These are phyloP conservation scores for Thuja plicata DNA, from an alignment of 83 land plant genomes.

Conservation along the genomic window DNA sequence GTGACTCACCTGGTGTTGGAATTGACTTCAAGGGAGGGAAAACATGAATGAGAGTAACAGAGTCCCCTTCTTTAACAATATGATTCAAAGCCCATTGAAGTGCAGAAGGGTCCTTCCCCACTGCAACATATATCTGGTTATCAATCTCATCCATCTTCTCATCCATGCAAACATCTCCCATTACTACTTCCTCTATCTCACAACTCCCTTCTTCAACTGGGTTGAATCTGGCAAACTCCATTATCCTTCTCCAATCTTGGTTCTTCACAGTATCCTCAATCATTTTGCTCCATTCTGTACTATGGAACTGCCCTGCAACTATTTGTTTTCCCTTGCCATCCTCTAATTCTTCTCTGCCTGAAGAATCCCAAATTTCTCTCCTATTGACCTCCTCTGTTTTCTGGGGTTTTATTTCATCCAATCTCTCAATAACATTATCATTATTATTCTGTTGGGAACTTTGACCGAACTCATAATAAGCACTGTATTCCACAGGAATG, in stretches of 20 bases:
- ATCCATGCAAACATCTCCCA: neutral
- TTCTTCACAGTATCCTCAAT: neutral
- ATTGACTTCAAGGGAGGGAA: constrained; percentile 40
- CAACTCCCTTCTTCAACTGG: neutral
- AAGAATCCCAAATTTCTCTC: neutral
- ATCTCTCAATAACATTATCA: neutral
- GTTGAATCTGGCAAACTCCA: neutral
- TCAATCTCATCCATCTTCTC: neutral
- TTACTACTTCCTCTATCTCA: neutral
- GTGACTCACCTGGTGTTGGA: constrained; percentile 52
- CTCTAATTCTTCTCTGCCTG: neutral
- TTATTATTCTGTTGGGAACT: neutral
- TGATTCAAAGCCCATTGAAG: constrained; percentile 48
- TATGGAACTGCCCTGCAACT: neutral
- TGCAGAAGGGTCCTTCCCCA: constrained; percentile 47
- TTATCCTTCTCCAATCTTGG: neutral
- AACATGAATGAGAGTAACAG: constrained; percentile 59
- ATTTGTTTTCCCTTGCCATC: neutral
- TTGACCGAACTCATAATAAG: neutral
- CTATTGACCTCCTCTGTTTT: neutral
- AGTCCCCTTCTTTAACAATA: constrained; percentile 4
- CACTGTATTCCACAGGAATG: neutral
- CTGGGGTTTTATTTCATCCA: neutral
- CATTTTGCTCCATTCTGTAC: neutral
- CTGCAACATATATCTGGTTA: constrained; percentile 44